Evolutionary conservation across 495 filamentous ascomycete species (phyloP).

Genomic region (Penicillium crystallinum): DNA sequence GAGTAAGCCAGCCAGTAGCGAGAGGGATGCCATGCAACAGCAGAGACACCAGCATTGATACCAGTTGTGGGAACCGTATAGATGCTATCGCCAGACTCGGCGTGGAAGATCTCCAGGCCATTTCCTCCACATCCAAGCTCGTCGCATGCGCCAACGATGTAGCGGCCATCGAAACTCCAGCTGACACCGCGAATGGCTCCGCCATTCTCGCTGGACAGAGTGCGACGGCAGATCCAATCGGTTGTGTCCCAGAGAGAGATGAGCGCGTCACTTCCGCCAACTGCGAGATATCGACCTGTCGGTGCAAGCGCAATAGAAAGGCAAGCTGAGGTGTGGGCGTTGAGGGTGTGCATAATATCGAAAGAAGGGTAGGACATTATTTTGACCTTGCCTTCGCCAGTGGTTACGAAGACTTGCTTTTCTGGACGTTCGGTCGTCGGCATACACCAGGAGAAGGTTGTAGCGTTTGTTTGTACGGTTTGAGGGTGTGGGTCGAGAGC

Average conservation of each 20-base stretch:
- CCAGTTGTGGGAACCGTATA: conserved; percentile 67
- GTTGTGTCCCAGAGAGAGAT: conserved; percentile 88
- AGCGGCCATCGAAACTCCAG: conserved; percentile 89
- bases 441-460: conserved; percentile 68
- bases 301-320: conserved; percentile 67
- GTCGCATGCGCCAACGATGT: conserved; percentile 78
- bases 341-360: conserved; percentile 54
- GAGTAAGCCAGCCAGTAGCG: conserved; percentile 88
- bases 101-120: conserved; percentile 71
- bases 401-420: conserved; percentile 66
- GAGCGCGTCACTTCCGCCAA: conserved; percentile 84
- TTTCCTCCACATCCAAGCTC: conserved; percentile 49
- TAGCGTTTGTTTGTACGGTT: conserved; percentile 70
- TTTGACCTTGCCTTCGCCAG: conserved; percentile 73
- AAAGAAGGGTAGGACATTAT: conserved; percentile 65
- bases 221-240: conserved; percentile 85
- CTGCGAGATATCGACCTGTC: conserved; percentile 72
- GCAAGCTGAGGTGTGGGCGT: conserved; percentile 78
- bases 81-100: conserved; percentile 82
- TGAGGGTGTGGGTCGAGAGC: conserved; percentile 62
- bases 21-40: conserved; percentile 86
- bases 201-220: conserved; percentile 63
- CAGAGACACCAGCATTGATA: conserved; percentile 45
- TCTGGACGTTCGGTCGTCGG: conserved; percentile 33
- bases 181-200: conserved; percentile 79